Percentiles rank a stretch among this genome's conserved stretches.
phyloP scores from a whole-genome alignment of 1,139 yeast species.

The Blastobotrys arbuscula region DNA sequence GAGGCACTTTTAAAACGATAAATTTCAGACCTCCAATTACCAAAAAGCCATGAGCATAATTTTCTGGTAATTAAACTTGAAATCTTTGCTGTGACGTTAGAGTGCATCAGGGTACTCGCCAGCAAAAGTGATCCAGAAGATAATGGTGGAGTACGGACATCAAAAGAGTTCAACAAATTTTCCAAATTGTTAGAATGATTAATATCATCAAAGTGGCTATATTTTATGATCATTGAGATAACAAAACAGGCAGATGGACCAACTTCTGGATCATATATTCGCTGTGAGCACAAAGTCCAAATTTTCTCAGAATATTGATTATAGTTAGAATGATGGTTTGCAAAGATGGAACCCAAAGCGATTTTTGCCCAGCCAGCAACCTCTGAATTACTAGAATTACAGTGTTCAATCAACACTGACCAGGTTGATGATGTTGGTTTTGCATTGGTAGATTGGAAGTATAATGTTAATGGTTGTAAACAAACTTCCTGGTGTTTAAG shows the following conservation, averaged over 20 bases:
- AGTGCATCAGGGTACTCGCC: constrained; percentile 1
- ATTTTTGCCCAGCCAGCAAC: constrained; percentile 17
- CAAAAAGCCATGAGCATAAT: neutral
- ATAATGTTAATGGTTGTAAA: constrained; percentile 1
- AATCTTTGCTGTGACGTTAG: constrained; percentile 1
- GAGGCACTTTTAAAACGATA: neutral
- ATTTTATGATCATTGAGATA: constrained; percentile 7
- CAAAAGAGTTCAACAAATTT: constrained; percentile 7
- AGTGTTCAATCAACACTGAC: constrained; percentile 1
- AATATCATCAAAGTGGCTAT: constrained; percentile 1
- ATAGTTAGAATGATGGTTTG: neutral
- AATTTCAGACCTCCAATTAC: neutral
- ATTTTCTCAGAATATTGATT: neutral
- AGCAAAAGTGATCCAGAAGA: constrained; percentile 10
- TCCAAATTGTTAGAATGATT: constrained; percentile 2
- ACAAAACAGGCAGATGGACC: constrained; percentile 19
- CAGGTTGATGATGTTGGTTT: neutral
- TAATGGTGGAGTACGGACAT: constrained; percentile 6
- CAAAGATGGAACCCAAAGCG: constrained; percentile 5
- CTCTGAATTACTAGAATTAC: constrained; percentile 5
- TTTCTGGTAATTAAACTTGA: neutral
- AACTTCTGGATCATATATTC: constrained; percentile 13
- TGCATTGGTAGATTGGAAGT: neutral
- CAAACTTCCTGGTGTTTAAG: neutral
- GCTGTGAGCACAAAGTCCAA: constrained; percentile 15